These are phyloP conservation scores for Passalora sequoiae DNA, from an alignment of 2,329 filamentous ascomycete genomes.

Conservation along the genomic window DNA sequence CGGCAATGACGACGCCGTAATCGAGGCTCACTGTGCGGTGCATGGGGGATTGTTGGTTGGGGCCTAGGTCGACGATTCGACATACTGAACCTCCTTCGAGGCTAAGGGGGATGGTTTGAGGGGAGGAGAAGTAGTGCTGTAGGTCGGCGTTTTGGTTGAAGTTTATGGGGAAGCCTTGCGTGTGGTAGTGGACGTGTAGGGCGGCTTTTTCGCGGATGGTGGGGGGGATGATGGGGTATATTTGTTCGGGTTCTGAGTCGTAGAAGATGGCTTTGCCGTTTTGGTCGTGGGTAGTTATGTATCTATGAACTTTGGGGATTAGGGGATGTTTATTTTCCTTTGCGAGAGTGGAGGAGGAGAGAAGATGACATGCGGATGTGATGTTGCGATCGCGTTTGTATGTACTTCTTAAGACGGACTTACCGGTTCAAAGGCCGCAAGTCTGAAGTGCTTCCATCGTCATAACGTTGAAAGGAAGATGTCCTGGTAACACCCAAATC, in stretches of 20 bases:
- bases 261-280: constrained; percentile 30
- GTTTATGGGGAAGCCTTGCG: constrained; percentile 44
- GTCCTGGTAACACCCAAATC: too few species aligned
- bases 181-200: constrained; percentile 49
- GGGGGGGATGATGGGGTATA: constrained; percentile 23
- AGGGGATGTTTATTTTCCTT: too few species aligned
- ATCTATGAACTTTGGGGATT: too few species aligned
- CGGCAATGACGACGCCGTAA: constrained; percentile 32
- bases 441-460: too few species aligned
- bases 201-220: constrained; percentile 37
- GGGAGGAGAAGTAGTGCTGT: constrained; percentile 37
- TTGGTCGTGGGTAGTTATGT: constrained; percentile 29
- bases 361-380: too few species aligned
- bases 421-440: too few species aligned
- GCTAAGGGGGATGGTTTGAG: constrained; percentile 47
- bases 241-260: constrained; percentile 19
- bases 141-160: constrained; percentile 46
- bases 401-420: too few species aligned
- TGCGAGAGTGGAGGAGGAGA: too few species aligned
- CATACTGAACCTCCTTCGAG: constrained; percentile 45
- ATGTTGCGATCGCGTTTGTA: too few species aligned
- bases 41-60: constrained; percentile 27
- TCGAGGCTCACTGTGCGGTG: constrained; percentile 33
- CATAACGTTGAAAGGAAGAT: too few species aligned
- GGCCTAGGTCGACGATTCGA: constrained; percentile 29